phyloP scores from a whole-genome alignment of 306 rosid species.

The Quercus rubra region DNA sequence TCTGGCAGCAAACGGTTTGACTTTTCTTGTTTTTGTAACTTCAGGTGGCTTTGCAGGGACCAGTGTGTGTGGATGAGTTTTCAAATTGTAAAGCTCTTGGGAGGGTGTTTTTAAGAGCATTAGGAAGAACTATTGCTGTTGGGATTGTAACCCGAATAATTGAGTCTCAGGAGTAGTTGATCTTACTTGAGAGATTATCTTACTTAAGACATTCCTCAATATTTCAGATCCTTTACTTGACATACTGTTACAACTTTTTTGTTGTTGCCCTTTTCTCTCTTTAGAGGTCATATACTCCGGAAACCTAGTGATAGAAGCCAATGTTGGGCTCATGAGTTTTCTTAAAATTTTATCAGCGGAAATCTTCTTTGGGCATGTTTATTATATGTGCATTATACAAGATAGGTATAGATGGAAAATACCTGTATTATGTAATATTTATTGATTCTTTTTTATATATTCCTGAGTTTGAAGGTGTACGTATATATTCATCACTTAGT shows the following conservation, averaged over 20 bases:
- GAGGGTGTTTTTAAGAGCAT: conserved; percentile 74
- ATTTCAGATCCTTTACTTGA: neutral
- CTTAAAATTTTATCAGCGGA: neutral
- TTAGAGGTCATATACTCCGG: neutral
- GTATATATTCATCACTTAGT: neutral
- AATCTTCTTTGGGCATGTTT: neutral
- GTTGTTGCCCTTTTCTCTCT: neutral
- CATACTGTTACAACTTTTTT: neutral
- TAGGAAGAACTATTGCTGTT: conserved; percentile 79
- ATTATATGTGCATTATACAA: neutral
- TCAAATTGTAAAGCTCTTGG: conserved; percentile 76
- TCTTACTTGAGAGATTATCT: neutral
- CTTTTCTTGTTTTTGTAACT: conserved; percentile 14
- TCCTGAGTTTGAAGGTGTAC: neutral
- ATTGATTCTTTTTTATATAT: conserved; percentile 1
- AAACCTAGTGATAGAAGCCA: neutral
- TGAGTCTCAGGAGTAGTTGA: conserved; percentile 35
- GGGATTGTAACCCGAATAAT: conserved; percentile 75
- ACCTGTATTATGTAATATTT: neutral
- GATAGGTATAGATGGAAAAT: neutral
- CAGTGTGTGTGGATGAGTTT: conserved; percentile 76
- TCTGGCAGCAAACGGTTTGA: neutral
- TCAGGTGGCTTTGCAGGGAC: conserved; percentile 67
- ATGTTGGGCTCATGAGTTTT: neutral
- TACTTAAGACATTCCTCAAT: neutral